phyloP scores from a whole-genome alignment of 2,329 filamentous ascomycete species.

The Cadophora malorum region DNA sequence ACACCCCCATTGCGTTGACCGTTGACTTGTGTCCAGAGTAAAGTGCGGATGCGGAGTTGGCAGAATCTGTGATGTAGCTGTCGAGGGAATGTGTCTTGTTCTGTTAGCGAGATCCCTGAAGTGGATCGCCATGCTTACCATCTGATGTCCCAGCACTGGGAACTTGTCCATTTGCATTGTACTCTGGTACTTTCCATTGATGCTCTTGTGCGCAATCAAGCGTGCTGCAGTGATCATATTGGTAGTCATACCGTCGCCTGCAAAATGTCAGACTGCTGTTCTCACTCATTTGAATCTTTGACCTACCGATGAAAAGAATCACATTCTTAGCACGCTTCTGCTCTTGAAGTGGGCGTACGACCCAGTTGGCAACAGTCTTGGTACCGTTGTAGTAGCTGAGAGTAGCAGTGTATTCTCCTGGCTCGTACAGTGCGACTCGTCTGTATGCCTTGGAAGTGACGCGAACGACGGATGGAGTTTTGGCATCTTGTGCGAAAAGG shows the following conservation, averaged over 20 bases:
- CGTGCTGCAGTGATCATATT: conserved; percentile 84
- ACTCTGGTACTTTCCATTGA: conserved; percentile 85
- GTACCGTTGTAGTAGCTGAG: conserved; percentile 76
- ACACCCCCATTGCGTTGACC: conserved; percentile 80
- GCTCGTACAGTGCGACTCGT: conserved; percentile 76
- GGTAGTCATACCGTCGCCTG: conserved; percentile 68
- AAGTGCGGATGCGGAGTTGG: conserved; percentile 82
- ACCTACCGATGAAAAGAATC: conserved; percentile 77
- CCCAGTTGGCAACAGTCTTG: conserved; percentile 77
- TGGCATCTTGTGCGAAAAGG: conserved; percentile 76
- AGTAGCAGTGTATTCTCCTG: conserved; percentile 79
- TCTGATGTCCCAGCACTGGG: conserved; percentile 85
- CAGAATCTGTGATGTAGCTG: conserved; percentile 84
- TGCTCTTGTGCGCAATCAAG: conserved; percentile 78
- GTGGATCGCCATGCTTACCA: conserved; percentile 52
- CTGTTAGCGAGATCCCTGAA: neutral
- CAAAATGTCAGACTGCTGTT: conserved; percentile 20
- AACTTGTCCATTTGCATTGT: conserved; percentile 81
- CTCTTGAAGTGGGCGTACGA: conserved; percentile 72
- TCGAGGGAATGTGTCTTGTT: conserved; percentile 77
- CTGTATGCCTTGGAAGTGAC: conserved; percentile 82
- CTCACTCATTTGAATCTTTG: neutral
- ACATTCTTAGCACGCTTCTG: conserved; percentile 83
- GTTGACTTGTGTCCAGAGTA: conserved; percentile 86
- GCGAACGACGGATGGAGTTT: conserved; percentile 75